Percentiles rank a stretch among this genome's conserved stretches.
phyloP scores from a whole-genome alignment of 1,284 basidiomycete genomes.

The Leccinum subspadiceum region DNA sequence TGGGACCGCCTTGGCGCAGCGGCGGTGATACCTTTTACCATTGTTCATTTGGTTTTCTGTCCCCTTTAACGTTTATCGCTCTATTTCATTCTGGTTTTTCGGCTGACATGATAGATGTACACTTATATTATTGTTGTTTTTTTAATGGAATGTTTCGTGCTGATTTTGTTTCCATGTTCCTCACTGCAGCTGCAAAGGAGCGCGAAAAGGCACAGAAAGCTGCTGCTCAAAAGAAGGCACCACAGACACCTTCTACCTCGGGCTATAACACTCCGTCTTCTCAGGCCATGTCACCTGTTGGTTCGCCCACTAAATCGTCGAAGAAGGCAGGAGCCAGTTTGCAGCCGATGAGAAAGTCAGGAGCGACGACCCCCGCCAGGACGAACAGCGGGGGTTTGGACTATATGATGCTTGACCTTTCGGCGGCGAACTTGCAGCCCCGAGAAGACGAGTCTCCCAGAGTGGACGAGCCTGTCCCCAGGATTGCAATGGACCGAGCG shows the following conservation, averaged over 20 bases:
- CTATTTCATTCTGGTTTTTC: conserved; percentile 31
- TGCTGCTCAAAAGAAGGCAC: conserved; percentile 44
- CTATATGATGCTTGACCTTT: conserved; percentile 67
- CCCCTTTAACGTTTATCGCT: conserved; percentile 20
- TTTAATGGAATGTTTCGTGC: conserved; percentile 38
- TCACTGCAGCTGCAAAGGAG: conserved; percentile 66
- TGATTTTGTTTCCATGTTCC: conserved; percentile 39
- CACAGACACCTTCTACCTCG: conserved; percentile 33
- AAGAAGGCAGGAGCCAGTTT: conserved; percentile 41
- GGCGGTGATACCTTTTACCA: conserved; percentile 33
- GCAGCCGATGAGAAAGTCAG: conserved; percentile 34
- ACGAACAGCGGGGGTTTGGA: conserved; percentile 37
- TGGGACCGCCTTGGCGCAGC: conserved; percentile 61
- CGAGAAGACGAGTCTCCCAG: conserved; percentile 41
- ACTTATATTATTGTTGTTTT: conserved; percentile 38
- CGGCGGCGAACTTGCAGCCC: conserved; percentile 66
- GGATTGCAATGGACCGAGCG: conserved; percentile 73
- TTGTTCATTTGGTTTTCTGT: conserved; percentile 24
- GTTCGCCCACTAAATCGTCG: conserved; percentile 27
- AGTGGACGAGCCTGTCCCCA: conserved; percentile 58
- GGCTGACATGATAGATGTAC: conserved; percentile 39
- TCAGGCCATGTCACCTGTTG: conserved; percentile 43
- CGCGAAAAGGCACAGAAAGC: conserved; percentile 69
- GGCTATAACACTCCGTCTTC: conserved; percentile 38
- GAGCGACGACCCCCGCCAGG: conserved; percentile 23